Percentiles rank a stretch among this genome's conserved stretches.
These are phyloP conservation scores for Aschersonia sp. DNA, from an alignment of 2,329 filamentous ascomycete species.

Conservation along the genomic window DNA sequence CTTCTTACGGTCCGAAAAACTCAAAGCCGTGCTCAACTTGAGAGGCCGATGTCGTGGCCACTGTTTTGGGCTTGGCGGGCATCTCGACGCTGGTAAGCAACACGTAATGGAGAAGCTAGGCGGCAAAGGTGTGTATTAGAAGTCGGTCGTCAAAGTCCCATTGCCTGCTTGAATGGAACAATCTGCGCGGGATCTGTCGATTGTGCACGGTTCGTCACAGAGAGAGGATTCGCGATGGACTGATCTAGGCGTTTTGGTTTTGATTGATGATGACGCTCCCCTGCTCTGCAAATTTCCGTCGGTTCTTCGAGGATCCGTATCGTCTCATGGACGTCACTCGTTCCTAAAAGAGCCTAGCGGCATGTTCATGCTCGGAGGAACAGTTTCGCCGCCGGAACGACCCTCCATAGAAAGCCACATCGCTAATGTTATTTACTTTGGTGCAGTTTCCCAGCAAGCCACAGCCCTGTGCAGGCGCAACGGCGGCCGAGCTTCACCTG, in stretches of 20 bases:
- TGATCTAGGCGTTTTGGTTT: too few species aligned
- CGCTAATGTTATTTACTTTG: neutral
- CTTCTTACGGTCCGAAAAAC: constrained; percentile 34
- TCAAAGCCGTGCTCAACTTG: constrained; percentile 30
- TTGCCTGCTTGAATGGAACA: too few species aligned
- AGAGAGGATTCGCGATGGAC: too few species aligned
- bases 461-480: neutral
- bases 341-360: neutral
- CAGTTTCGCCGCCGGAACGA: constrained; percentile 4
- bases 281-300: neutral
- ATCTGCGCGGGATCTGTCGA: too few species aligned
- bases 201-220: too few species aligned
- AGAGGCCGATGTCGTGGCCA: constrained; percentile 6
- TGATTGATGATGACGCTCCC: too few species aligned
- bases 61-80: constrained; percentile 15
- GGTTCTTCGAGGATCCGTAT: constrained; percentile 7
- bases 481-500: neutral
- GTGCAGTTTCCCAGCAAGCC: neutral
- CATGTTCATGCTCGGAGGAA: constrained; percentile 5
- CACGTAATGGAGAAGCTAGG: too few species aligned
- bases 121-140: too few species aligned
- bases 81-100: constrained; percentile 9
- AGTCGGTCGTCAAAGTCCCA: neutral
- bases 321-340: constrained; percentile 9
- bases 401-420: neutral